These are phyloP conservation scores for Leptographium lundbergii DNA, from an alignment of 2,329 filamentous ascomycete species.

Conservation along the genomic window DNA sequence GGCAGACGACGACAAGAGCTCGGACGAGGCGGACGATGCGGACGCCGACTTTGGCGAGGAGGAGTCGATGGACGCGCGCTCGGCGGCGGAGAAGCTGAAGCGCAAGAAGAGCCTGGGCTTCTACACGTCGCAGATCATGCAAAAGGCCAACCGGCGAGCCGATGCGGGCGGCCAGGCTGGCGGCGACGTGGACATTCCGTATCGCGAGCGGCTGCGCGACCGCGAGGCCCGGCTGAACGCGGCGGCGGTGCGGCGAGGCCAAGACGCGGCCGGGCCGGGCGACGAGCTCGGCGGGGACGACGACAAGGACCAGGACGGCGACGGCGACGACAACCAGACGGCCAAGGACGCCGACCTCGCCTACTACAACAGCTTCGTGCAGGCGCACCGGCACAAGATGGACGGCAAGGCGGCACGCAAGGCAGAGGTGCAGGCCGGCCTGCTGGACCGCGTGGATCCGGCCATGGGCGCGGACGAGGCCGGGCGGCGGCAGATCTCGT, in stretches of 20 bases:
- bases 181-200: constrained; percentile 72
- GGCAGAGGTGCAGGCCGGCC: constrained; percentile 47
- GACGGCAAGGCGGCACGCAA: constrained; percentile 53
- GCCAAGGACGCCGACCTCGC: constrained; percentile 73
- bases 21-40: constrained; percentile 20
- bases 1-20: not conserved
- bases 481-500: constrained; percentile 85
- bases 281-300: constrained; percentile 54
- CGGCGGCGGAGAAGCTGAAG: constrained; percentile 74
- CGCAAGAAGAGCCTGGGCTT: constrained; percentile 91
- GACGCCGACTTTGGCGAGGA: constrained; percentile 93
- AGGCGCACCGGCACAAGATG: constrained; percentile 42
- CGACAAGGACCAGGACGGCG: constrained; percentile 55
- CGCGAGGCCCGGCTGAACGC: constrained; percentile 74
- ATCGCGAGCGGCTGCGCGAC: constrained; percentile 79
- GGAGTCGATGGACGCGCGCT: constrained; percentile 59
- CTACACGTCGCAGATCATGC: constrained; percentile 94
- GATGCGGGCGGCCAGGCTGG: constrained; percentile 61
- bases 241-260: constrained; percentile 77
- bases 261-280: constrained; percentile 47
- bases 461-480: constrained; percentile 62
- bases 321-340: constrained; percentile 39
- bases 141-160: constrained; percentile 80
- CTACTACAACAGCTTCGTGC: constrained; percentile 16
- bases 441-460: constrained; percentile 50